Evolutionary conservation across 805 yeast species (phyloP).

Genomic region (Millerozyma miso): DNA sequence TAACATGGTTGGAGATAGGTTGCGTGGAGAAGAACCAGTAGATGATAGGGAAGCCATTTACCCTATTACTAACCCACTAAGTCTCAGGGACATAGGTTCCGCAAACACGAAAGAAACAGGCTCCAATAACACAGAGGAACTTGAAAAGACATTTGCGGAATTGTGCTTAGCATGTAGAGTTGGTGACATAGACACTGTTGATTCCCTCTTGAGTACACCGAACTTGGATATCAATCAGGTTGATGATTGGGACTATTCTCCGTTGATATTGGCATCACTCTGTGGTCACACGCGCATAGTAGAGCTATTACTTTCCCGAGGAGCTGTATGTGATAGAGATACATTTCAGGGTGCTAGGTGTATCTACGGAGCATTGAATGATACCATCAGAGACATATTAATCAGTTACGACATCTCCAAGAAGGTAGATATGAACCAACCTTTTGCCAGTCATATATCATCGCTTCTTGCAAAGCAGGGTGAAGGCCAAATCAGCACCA

Average conservation of each 20-base stretch:
- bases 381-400: conserved; percentile 55
- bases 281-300: conserved; percentile 74
- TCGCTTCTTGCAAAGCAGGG: conserved; percentile 31
- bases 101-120: neutral
- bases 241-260: conserved; percentile 74
- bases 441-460: conserved; percentile 69
- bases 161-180: conserved; percentile 63
- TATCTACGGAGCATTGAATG: conserved; percentile 73
- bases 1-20: neutral
- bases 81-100: neutral
- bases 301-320: conserved; percentile 51
- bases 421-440: conserved; percentile 62
- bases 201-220: conserved; percentile 45
- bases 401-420: conserved; percentile 62
- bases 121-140: neutral
- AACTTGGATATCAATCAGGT: conserved; percentile 42
- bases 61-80: neutral
- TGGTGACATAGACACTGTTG: conserved; percentile 67
- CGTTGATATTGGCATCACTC: conserved; percentile 65
- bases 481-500: conserved; percentile 16
- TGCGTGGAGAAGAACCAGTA: neutral
- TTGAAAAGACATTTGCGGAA: conserved; percentile 32
- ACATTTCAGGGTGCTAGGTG: conserved; percentile 78
- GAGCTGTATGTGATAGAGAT: conserved; percentile 76
- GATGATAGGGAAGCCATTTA: neutral